Percentiles rank a stretch among this genome's conserved stretches.
Conservation (phyloP, 2,329 filamentous ascomycete species). For the Madurella mycetomatis region DNA sequence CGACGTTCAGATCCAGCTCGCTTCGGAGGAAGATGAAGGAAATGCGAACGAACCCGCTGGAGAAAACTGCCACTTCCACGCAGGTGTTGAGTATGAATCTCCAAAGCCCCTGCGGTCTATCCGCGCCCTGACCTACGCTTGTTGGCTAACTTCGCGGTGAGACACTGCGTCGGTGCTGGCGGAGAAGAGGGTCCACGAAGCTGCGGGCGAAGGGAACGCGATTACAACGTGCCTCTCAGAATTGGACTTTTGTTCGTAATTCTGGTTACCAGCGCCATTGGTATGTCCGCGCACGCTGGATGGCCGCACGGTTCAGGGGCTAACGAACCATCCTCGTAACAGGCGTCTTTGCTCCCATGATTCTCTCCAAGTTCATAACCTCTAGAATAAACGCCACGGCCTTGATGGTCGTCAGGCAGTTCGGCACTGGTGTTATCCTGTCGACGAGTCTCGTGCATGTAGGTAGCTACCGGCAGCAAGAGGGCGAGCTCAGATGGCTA, state of each 20-base stretch:
- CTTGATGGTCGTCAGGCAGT: conserved; percentile 57
- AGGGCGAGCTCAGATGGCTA: not conserved
- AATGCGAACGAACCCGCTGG: conserved; percentile 16
- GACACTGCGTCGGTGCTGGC: conserved; percentile 52
- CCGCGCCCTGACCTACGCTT: not conserved
- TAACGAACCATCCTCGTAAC: not conserved
- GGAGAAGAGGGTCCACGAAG: conserved; percentile 34
- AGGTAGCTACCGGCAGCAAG: conserved; percentile 37
- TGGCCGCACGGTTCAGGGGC: not conserved
- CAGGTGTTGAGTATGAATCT: conserved; percentile 63
- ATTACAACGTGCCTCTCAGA: conserved; percentile 64
- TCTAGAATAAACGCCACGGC: not conserved
- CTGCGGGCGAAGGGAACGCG: conserved; percentile 44
- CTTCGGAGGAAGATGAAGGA: not conserved
- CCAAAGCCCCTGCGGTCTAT: conserved; percentile 21
- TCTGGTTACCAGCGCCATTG: conserved; percentile 60
- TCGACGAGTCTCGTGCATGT: conserved; percentile 66
- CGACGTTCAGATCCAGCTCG: not conserved
- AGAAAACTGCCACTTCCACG: conserved; percentile 65
- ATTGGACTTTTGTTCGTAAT: conserved; percentile 69
- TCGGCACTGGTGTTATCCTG: conserved; percentile 67
- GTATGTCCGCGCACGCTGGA: conserved; percentile 29
- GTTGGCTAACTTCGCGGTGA: conserved; percentile 27
- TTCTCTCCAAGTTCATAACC: conserved; percentile 55
- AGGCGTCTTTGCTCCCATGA: conserved; percentile 58